Evolutionary conservation across 2,329 filamentous ascomycete species (phyloP).

Genomic region (Aspergillus ustus): DNA sequence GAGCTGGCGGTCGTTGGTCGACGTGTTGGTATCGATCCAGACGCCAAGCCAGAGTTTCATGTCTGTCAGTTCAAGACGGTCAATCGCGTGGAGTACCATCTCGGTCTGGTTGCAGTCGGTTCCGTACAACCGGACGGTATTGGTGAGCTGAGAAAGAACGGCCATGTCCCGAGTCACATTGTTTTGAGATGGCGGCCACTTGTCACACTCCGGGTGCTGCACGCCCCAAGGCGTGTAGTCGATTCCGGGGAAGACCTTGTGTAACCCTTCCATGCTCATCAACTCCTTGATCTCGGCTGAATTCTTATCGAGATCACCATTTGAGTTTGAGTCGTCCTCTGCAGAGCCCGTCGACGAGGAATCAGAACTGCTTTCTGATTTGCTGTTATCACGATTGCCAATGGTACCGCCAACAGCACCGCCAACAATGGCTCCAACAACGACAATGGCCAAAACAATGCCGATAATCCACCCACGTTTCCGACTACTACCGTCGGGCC

Average conservation of each 20-base stretch:
- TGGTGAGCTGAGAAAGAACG: conserved; percentile 86
- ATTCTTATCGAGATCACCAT: conserved; percentile 70
- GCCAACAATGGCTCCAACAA: conserved; percentile 72
- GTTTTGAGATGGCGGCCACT: conserved; percentile 82
- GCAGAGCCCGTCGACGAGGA: conserved; percentile 36
- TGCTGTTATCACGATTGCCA: conserved; percentile 49
- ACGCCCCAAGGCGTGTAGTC: conserved; percentile 93
- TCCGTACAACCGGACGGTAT: conserved; percentile 85
- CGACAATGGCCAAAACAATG: conserved; percentile 66
- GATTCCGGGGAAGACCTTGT: conserved; percentile 93
- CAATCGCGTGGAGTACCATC: conserved; percentile 85
- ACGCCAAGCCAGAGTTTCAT: conserved; percentile 95
- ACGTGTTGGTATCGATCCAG: conserved; percentile 83
- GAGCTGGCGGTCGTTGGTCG: conserved; percentile 83
- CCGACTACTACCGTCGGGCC: conserved; percentile 66
- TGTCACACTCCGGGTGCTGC: conserved; percentile 83
- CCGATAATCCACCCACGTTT: conserved; percentile 72
- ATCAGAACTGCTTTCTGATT: conserved; percentile 39
- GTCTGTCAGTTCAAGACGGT: conserved; percentile 69
- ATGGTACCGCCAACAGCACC: conserved; percentile 76
- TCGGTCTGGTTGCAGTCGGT: conserved; percentile 98
- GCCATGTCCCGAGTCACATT: conserved; percentile 92
- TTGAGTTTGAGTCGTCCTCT: conserved; percentile 60
- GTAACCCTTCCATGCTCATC: conserved; percentile 78
- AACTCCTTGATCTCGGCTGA: conserved; percentile 80